These are phyloP conservation scores for Arabis hirsuta DNA, from an alignment of 345 rosid genomes.

Conservation along the genomic window DNA sequence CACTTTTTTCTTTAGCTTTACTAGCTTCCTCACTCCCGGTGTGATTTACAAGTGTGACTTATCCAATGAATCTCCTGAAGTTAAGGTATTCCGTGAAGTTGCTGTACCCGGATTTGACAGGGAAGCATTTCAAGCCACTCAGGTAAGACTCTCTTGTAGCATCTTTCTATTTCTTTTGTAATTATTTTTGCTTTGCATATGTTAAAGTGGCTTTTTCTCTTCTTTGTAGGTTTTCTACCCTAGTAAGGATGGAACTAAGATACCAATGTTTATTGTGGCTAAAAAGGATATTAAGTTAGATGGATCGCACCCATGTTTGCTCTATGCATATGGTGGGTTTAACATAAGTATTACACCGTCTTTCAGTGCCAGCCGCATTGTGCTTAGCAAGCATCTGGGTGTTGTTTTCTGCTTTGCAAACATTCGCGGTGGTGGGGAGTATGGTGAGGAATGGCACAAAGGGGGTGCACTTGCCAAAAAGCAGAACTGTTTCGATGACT, in stretches of 20 bases:
- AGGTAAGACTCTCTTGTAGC: constrained; percentile 54
- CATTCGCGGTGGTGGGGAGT: constrained; percentile 96
- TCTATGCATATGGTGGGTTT: constrained; percentile 95
- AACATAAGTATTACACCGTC: constrained; percentile 76
- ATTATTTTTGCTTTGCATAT: not conserved
- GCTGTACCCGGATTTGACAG: constrained; percentile 79
- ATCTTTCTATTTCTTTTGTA: not conserved
- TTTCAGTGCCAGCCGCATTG: constrained; percentile 69
- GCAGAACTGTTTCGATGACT: constrained; percentile 94
- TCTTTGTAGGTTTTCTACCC: constrained; percentile 68
- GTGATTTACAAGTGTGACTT: constrained; percentile 81
- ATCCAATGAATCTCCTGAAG: constrained; percentile 54
- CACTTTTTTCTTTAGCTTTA: constrained; percentile 64
- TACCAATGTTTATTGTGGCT: constrained; percentile 80
- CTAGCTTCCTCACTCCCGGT: constrained; percentile 87
- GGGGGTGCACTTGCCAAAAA: constrained; percentile 80
- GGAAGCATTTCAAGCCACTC: constrained; percentile 68
- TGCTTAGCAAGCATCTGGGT: constrained; percentile 74
- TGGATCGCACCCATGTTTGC: constrained; percentile 90
- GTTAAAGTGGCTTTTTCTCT: constrained; percentile 1
- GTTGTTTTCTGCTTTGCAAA: constrained; percentile 80
- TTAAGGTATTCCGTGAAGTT: constrained; percentile 84
- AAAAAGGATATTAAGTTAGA: constrained; percentile 61
- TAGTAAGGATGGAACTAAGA: constrained; percentile 78
- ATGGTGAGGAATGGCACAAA: constrained; percentile 98